Conservation (phyloP, 2,329 filamentous ascomycete species). For the Xylaria sp. region DNA sequence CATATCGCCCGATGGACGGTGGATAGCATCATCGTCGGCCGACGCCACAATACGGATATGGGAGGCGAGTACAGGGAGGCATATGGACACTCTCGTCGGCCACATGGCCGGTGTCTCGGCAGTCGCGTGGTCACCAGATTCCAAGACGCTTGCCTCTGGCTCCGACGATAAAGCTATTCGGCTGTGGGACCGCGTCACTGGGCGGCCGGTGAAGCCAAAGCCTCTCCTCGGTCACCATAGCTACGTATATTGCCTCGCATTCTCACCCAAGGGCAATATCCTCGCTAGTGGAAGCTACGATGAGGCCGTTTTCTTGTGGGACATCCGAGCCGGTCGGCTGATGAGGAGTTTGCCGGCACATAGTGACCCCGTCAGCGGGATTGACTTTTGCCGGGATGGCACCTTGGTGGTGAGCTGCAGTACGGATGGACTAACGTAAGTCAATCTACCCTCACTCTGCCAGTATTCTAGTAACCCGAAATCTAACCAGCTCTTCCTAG, state of each 20-base stretch:
- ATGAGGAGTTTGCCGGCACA: conserved; percentile 95
- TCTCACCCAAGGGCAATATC: conserved; percentile 98
- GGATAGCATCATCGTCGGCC: conserved; percentile 90
- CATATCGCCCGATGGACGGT: conserved; percentile 89
- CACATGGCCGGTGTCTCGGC: conserved; percentile 94
- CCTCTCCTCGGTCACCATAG: conserved; percentile 90
- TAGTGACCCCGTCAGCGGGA: conserved; percentile 91
- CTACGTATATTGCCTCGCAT: conserved; percentile 93
- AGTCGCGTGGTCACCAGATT: conserved; percentile 93
- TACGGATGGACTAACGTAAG: conserved; percentile 86
- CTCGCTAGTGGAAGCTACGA: conserved; percentile 95
- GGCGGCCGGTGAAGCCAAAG: conserved; percentile 63
- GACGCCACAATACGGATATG: conserved; percentile 94
- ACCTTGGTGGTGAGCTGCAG: conserved; percentile 93
- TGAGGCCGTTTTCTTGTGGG: conserved; percentile 97
- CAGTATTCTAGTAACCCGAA: not conserved
- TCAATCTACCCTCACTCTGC: conserved; percentile 34
- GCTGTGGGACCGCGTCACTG: conserved; percentile 82
- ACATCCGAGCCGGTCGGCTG: conserved; percentile 84
- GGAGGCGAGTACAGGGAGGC: conserved; percentile 79
- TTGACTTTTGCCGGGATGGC: conserved; percentile 92
- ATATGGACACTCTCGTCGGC: conserved; percentile 89
- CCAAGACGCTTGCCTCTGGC: conserved; percentile 85
- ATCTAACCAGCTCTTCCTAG: conserved; percentile 51
- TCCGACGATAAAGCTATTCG: conserved; percentile 97